Evolutionary conservation across 768 basidiomycete species (phyloP), one percentile per base, ranked within the genome.

Genomic region (Mycena latifolia): DNA sequence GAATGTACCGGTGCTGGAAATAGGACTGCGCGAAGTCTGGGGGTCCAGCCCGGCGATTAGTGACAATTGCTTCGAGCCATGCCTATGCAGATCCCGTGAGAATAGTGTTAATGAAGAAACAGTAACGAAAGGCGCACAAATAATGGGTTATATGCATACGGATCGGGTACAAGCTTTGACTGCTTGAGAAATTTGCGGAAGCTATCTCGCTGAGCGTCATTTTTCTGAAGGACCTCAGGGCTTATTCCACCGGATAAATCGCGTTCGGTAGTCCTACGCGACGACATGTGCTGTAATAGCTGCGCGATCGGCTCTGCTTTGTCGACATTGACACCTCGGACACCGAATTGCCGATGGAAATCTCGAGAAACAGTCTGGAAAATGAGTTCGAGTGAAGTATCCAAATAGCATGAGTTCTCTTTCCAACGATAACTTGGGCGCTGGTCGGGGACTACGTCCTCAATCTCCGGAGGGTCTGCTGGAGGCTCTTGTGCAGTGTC

Each of bases 391-490:
- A 55, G n/a, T 3, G 53, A 39, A 3, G 53, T 55, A 41, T 55
- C 53, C 24, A 41, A 27, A 14, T 41, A 55, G 25, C 53, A 55
- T 1, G 53, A 55, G 24, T 55, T 55, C 25, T 18, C 25, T 3
- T 41, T 5, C 53, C 53, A 55, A 17, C n/a, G 15, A 55, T 55
- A 55, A 18, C 53, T 55, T 11, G 53, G 53, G 41, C 22, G 53
- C 4, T 22, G 12, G 4, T 5, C 10, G 5, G 37, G 24, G 1
- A 8, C 35, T 2, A 12, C n/a, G n/a, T n/a, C n/a, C n/a, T n/a
- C n/a, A n/a, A n/a, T n/a, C n/a, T n/a, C n/a, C n/a, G n/a, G n/a
- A n/a, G n/a, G n/a, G n/a, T n/a, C n/a, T n/a, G n/a, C n/a, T n/a
- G n/a, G n/a, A n/a, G n/a, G n/a, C n/a, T n/a, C n/a, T n/a, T n/a